Percentiles rank a stretch among this genome's conserved stretches.
Conservation (phyloP, 2,329 filamentous ascomycete species). For the Fusarium sambucinum region DNA sequence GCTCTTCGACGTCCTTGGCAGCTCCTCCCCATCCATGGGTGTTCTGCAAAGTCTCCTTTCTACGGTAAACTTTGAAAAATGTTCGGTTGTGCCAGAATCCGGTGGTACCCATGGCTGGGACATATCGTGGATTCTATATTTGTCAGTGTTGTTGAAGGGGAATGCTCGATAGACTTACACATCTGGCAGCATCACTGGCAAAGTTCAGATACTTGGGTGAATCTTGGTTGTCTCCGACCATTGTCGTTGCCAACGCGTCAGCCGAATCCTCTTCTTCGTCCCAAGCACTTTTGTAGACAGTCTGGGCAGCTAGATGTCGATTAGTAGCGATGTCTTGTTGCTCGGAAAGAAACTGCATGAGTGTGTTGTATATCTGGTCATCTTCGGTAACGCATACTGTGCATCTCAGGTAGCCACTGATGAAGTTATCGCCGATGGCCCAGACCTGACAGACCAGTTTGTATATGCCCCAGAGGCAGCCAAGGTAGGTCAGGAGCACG, state of each 20-base stretch:
- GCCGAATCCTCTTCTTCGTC: slow-evolving; percentile 64
- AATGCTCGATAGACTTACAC: slow-evolving; percentile 50
- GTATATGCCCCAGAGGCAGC: slow-evolving; percentile 61
- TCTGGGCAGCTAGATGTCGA: slow-evolving; percentile 67
- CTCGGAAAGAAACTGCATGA: slow-evolving; percentile 69
- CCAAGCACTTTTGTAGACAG: slow-evolving; percentile 66
- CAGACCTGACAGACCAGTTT: slow-evolving; percentile 54
- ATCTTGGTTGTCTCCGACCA: slow-evolving; percentile 55
- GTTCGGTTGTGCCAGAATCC: slow-evolving; percentile 66
- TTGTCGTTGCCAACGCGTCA: slow-evolving; percentile 52
- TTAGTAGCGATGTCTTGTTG: slow-evolving; percentile 65
- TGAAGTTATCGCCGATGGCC: slow-evolving; percentile 50
- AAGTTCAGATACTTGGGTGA: slow-evolving; percentile 66
- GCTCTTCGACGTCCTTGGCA: slow-evolving; percentile 64
- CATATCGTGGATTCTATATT: slow-evolving; percentile 61
- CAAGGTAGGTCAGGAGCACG: slow-evolving; percentile 59
- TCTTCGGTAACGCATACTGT: slow-evolving; percentile 65
- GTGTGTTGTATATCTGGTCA: slow-evolving; percentile 69
- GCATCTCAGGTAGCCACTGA: slow-evolving; percentile 63
- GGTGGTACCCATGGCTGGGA: slow-evolving; percentile 66
- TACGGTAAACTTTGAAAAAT: slow-evolving; percentile 63
- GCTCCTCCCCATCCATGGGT: slow-evolving; percentile 51
- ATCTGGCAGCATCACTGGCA: slow-evolving; percentile 67
- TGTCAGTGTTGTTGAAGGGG: neutral
- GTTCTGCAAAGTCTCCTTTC: slow-evolving; percentile 57